Evolutionary conservation across 148 eudicot species (phyloP).

Genomic region (Rhododendron henanense): DNA sequence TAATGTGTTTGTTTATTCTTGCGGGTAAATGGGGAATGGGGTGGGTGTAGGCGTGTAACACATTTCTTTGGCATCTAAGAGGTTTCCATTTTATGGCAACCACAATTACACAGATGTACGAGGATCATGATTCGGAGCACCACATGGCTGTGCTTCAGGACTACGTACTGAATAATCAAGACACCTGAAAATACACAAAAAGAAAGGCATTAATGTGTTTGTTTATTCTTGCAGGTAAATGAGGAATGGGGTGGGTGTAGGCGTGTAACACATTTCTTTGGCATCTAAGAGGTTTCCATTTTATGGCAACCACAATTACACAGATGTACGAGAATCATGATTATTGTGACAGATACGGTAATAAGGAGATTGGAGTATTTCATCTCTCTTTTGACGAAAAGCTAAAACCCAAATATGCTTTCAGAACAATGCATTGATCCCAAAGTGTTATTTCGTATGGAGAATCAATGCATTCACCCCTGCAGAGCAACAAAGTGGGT

Average conservation of each 20-base stretch:
- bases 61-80: too few relatives aligned
- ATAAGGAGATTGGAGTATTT: neutral
- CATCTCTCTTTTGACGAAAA: neutral
- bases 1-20: neutral
- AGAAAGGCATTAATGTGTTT: neutral
- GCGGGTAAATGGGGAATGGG: too few relatives aligned
- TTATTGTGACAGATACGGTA: neutral
- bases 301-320: neutral
- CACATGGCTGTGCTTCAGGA: too few relatives aligned
- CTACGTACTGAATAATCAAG: too few relatives aligned
- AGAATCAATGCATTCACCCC: neutral
- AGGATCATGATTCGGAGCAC: too few relatives aligned
- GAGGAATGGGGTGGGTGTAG: neutral
- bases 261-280: neutral
- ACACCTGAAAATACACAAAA: too few relatives aligned
- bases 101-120: too few relatives aligned
- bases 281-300: neutral
- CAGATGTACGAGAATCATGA: neutral
- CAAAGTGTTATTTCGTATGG: neutral
- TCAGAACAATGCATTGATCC: neutral
- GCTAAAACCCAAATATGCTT: neutral
- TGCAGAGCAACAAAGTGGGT: neutral
- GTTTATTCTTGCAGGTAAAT: neutral
- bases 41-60: too few relatives aligned
- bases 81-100: too few relatives aligned